phyloP scores from a whole-genome alignment of 495 filamentous ascomycete species.

The Hypomontagnella submonticulosa region DNA sequence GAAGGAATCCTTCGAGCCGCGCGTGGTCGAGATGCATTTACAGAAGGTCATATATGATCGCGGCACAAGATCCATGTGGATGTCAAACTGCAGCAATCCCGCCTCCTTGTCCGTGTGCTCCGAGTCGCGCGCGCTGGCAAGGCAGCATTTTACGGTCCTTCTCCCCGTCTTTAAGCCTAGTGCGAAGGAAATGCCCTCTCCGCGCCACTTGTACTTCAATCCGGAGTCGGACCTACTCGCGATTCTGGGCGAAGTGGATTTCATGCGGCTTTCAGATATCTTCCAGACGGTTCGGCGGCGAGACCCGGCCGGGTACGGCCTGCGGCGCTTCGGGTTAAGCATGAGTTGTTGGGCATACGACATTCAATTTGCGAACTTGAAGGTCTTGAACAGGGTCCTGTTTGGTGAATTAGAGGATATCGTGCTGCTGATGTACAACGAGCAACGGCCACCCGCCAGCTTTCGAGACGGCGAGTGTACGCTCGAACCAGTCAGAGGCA shows the following conservation, averaged over 20 bases:
- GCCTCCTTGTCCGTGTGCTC: slow-evolving; percentile 45
- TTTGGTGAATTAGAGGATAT: slow-evolving; percentile 19
- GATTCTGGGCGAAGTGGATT: slow-evolving; percentile 44
- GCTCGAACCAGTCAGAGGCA: slow-evolving; percentile 3
- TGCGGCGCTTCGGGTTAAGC: slow-evolving; percentile 16
- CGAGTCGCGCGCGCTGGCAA: slow-evolving; percentile 49
- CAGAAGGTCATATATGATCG: slow-evolving; percentile 5
- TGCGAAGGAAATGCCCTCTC: not conserved
- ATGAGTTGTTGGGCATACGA: slow-evolving; percentile 13
- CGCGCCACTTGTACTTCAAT: slow-evolving; percentile 46
- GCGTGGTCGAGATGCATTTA: slow-evolving; percentile 51
- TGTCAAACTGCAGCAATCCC: slow-evolving; percentile 49
- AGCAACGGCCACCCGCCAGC: slow-evolving; percentile 11
- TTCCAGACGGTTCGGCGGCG: slow-evolving; percentile 13
- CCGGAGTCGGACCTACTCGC: slow-evolving; percentile 46
- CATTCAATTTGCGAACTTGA: not conserved
- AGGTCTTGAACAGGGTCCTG: not conserved
- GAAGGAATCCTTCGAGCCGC: slow-evolving; percentile 44
- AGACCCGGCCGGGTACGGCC: slow-evolving; percentile 7
- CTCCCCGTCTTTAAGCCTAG: slow-evolving; percentile 42
- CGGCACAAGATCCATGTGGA: slow-evolving; percentile 37
- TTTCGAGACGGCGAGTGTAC: slow-evolving; percentile 27
- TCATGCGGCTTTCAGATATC: slow-evolving; percentile 30
- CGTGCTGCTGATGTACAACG: slow-evolving; percentile 28
- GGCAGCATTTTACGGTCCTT: slow-evolving; percentile 45